Evolutionary conservation across 2,329 filamentous ascomycete species (phyloP), one percentile per base, ranked within the genome.

Genomic region (Aspergillus eucalypticola): DNA sequence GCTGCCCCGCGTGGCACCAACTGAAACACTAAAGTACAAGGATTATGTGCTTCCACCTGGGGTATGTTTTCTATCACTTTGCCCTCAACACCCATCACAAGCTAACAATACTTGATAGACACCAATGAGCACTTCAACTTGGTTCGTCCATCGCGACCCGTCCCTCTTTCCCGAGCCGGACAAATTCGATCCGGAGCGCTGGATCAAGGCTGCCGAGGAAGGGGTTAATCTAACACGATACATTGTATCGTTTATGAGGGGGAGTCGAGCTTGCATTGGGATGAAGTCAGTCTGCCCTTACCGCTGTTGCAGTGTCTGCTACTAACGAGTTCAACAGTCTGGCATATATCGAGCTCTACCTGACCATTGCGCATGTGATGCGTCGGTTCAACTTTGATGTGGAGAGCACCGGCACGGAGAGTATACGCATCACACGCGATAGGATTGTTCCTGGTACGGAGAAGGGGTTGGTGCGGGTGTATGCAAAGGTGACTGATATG

Each of bases 121-220:
- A 0, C 71, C 76, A 0, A 67, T 80, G 2, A 68, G 72, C 49
- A 74, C 74, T 66, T 72, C 75, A 0, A 66, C 67, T 13, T 71
- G 72, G 35, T 63, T 71, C 41, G 60, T 74, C 38, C 61, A 67
- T 7, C 62, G 54, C 15, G 60, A 72, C 23, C 65, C 67, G 2
- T 51, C 48, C 8, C 66, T 71, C 21, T 73, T 70, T 53, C 64
- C 68, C 1, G 55, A 71, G 8, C 68, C 69, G 1, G 59, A 70
- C 17, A 52, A 6, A n/a, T 73, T 73, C 42, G 59, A 68, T 17
- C 70, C 70, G 5, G 70, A 70, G 13, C 54, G 70, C 39, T 73
- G 70, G 69, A 59, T 68, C 17, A 54, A 58, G 3, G 66, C 65
- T 8, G 56, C 62, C 3, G 61, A 59, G 5, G 62, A 61, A 6